Conservation (phyloP, 257 asterid species). For the Capsicum rhomboideum region DNA sequence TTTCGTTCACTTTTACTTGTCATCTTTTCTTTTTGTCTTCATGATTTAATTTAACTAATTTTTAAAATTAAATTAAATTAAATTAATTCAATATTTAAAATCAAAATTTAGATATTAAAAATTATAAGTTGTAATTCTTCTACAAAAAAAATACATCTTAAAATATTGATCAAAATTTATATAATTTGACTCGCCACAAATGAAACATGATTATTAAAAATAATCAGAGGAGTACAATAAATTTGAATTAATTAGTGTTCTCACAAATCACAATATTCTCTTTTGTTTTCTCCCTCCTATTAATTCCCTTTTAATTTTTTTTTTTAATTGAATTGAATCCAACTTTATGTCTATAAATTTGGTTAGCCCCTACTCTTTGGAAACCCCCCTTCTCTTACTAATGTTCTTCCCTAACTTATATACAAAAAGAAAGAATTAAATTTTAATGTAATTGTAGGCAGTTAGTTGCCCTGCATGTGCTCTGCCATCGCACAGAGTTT, state of each 20-base stretch:
- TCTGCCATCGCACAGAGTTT: slow-evolving; percentile 45
- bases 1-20: no score
- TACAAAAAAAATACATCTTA: no score
- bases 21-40: no score
- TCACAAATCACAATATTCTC: neutral
- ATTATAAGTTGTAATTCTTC: no score
- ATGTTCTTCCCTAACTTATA: neutral
- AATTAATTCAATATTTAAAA: no score
- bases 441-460: neutral
- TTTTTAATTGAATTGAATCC: neutral
- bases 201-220: neutral
- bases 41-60: no score
- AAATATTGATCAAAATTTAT: neutral
- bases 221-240: neutral
- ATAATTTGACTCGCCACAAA: rapidly evolving
- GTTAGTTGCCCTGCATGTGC: slow-evolving; percentile 70
- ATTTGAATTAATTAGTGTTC: neutral
- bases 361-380: slow-evolving; percentile 8
- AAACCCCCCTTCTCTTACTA: neutral
- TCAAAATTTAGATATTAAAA: no score
- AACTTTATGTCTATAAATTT: slow-evolving; percentile 6
- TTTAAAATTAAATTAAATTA: no score
- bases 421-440: neutral
- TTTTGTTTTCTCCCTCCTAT: neutral
- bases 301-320: neutral